phyloP scores from a whole-genome alignment of 2,329 filamentous ascomycete genomes.

The Cladosporium sp. region DNA sequence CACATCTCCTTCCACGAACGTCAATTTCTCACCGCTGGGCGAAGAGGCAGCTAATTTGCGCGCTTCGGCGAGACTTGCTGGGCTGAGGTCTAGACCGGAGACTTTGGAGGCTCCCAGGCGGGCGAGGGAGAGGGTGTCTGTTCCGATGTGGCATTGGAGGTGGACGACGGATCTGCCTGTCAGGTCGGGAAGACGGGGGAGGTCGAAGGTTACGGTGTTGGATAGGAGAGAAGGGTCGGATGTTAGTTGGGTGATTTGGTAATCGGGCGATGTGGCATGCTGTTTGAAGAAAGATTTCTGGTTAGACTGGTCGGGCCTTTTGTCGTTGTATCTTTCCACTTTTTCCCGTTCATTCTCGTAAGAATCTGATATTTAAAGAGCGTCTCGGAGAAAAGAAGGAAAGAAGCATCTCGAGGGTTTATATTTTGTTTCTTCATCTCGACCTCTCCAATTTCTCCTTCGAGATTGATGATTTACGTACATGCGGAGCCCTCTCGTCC shows the following conservation, averaged over 20 bases:
- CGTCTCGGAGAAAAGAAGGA: not conserved
- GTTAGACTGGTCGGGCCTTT: too few relatives aligned
- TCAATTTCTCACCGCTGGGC: constrained; percentile 15
- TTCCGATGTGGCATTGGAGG: constrained; percentile 24
- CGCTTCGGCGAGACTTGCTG: constrained; percentile 15
- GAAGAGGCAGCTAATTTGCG: constrained; percentile 11
- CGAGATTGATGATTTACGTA: not conserved
- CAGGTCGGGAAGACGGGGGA: constrained; percentile 16
- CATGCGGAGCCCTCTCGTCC: constrained; percentile 21
- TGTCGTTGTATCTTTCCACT: too few relatives aligned
- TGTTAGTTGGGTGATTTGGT: constrained; percentile 12
- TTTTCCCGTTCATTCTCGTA: too few relatives aligned
- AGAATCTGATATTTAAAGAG: too few relatives aligned
- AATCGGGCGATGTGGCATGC: constrained; percentile 18
- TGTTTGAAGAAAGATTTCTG: constrained; percentile 2
- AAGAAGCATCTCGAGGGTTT: not conserved
- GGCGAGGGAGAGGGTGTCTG: constrained; percentile 22
- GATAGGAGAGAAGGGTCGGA: constrained; percentile 15
- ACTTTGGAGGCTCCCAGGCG: constrained; percentile 19
- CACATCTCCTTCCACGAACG: constrained; percentile 16
- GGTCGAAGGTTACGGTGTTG: constrained; percentile 18
- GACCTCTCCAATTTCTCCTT: not conserved
- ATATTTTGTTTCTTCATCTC: not conserved
- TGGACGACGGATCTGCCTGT: constrained; percentile 14
- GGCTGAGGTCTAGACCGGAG: constrained; percentile 19